Percentiles rank a stretch among this genome's conserved stretches.
phyloP scores from a whole-genome alignment of 345 rosid genomes.

The Geranium brycei region DNA sequence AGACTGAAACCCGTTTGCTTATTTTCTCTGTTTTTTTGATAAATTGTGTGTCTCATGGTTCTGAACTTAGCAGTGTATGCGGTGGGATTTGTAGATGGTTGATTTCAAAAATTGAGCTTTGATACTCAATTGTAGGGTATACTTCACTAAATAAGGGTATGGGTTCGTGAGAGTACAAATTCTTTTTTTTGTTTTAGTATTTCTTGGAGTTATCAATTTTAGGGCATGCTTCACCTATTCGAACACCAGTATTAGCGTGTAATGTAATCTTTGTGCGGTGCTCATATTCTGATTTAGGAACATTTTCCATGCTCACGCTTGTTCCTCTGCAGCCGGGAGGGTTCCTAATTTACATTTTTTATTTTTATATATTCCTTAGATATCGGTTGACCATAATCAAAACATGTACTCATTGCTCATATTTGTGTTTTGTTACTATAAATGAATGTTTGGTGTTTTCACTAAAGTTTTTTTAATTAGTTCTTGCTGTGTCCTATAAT shows the following conservation, averaged over 20 bases:
- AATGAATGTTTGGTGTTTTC: neutral
- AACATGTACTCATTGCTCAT: neutral
- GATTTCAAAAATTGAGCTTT: neutral
- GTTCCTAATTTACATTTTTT: neutral
- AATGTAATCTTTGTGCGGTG: no score
- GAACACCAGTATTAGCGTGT: no score
- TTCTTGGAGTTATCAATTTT: no score
- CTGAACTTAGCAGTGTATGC: no score
- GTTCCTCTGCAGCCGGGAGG: neutral
- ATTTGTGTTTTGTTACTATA: neutral
- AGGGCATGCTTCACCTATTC: no score
- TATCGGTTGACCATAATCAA: neutral
- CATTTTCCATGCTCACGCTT: neutral
- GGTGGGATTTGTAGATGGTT: no score
- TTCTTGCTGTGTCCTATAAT: no score
- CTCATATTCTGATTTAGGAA: no score
- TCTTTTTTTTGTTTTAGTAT: no score
- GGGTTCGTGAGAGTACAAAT: neutral
- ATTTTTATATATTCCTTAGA: neutral
- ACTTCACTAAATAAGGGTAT: no score
- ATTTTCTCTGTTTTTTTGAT: neutral
- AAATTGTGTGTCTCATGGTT: neutral
- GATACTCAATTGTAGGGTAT: neutral
- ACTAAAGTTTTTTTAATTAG: neutral
- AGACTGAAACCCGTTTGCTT: neutral